Conservation (phyloP, 2,329 filamentous ascomycete genomes). For the Zopfia rhizophila region DNA sequence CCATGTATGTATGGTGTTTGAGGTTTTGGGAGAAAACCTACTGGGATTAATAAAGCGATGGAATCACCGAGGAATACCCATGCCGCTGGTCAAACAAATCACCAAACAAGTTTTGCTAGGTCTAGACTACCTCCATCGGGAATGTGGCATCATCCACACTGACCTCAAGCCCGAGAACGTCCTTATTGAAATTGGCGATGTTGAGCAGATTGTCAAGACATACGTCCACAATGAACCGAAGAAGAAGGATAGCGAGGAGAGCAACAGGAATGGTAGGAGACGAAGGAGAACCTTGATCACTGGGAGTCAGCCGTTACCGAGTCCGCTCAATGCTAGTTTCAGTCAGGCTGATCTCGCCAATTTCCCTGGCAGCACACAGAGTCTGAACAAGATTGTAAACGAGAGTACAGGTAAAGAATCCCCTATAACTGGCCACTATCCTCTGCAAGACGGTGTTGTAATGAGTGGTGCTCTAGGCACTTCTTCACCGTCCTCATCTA, state of each 20-base stretch:
- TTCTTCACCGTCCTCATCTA: conserved; percentile 50
- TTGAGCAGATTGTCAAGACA: conserved; percentile 97
- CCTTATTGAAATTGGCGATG: conserved; percentile 97
- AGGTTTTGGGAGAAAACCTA: conserved; percentile 94
- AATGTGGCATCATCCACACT: conserved; percentile 99
- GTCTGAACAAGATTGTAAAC: conserved; percentile 84
- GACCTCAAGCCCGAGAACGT: conserved; percentile 98
- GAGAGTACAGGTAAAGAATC: conserved; percentile 71
- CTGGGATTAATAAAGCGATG: conserved; percentile 96
- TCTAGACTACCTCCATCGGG: conserved; percentile 93
- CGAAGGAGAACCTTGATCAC: conserved; percentile 94
- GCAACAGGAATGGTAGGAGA: conserved; percentile 89
- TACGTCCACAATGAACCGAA: conserved; percentile 83
- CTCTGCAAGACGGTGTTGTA: conserved; percentile 58
- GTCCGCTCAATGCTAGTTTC: conserved; percentile 92
- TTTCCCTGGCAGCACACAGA: conserved; percentile 70
- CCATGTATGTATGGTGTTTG: conserved; percentile 99
- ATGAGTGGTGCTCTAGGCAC: conserved; percentile 66
- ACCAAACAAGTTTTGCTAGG: conserved; percentile 97
- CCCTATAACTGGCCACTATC: conserved; percentile 54
- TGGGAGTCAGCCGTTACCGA: conserved; percentile 94
- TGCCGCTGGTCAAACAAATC: conserved; percentile 97
- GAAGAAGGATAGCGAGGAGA: conserved; percentile 80
- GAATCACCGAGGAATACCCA: conserved; percentile 97
- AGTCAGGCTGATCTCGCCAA: conserved; percentile 76